Evolutionary conservation across 345 rosid genomes (phyloP), one percentile per base, ranked within the genome.

Genomic region (Carallia brachiata): DNA sequence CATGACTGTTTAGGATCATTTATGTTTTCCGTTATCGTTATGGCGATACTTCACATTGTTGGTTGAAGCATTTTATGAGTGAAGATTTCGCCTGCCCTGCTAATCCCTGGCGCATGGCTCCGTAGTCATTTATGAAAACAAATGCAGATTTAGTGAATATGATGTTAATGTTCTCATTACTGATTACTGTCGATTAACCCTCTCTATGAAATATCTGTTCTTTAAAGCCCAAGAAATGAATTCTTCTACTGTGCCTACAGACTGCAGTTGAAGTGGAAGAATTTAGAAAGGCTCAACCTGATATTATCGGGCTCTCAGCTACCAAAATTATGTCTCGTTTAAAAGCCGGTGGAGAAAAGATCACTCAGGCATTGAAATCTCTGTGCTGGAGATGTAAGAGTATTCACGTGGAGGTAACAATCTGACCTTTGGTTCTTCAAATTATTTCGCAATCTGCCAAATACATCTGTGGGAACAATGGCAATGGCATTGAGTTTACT

Each of bases 391-490:
- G 91, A 84, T 80, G 84, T 68, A 89, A 89, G 77, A 86, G 92
- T 58, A 82, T 95, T 60, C 97, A 84, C 79, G 97, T 87, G 31
- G 97, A 95, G 97, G 99, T 95, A 87, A 84, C 28, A 61, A 17
- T 19, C 27, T 27, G 30, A 17, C 52, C 63, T 31, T 73, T 47
- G 9, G 70, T 56, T 61, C 62, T 61, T 65, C 37, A 57, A 72
- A 30, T 54, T 62, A 40, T 23, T 74, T 56, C 2, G 39, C 59
- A 32, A 12, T 47, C 9, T 37, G 36, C 17, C 30, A 7, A 36
- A 70, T 44, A 28, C 47, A 30, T 57, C 18, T 62, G 48, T n/a
- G 7, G 36, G 32, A 52, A 53, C 56, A 31, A 6, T 50, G 32
- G 7, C 2, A 19, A 10, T 7, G 19, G 9, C 32, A 32, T 34